These are phyloP conservation scores for Tuctoria greenei DNA, from an alignment of 176 grass and related monocot genomes.

Conservation along the genomic window DNA sequence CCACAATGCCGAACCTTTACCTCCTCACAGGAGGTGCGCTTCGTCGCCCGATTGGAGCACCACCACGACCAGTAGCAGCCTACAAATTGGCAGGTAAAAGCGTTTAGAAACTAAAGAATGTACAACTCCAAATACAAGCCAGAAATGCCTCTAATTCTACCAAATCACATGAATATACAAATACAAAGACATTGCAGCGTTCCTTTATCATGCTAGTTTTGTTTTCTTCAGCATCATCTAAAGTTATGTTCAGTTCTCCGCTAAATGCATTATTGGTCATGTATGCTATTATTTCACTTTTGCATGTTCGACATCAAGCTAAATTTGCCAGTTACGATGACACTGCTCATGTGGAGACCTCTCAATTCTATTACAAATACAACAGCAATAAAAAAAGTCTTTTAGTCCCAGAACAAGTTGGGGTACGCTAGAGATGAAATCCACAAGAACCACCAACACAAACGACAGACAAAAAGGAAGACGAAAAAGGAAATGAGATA, in stretches of 20 bases:
- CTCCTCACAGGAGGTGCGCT: slow-evolving; percentile 21
- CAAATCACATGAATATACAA: background rate
- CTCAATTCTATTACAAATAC: too few relatives aligned
- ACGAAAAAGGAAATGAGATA: too few relatives aligned
- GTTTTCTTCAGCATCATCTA: background rate
- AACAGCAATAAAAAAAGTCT: too few relatives aligned
- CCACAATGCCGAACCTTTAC: slow-evolving; percentile 12
- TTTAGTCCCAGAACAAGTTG: too few relatives aligned
- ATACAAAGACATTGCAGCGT: background rate
- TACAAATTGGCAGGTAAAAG: slow-evolving; percentile 22
- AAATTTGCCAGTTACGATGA: background rate
- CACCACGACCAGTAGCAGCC: slow-evolving; percentile 43
- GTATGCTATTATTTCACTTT: background rate
- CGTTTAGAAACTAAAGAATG: slow-evolving; percentile 9
- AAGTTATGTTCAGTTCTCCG: background rate
- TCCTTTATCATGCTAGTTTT: background rate
- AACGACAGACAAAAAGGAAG: too few relatives aligned
- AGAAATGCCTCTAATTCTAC: background rate
- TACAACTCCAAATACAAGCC: background rate
- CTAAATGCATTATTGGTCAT: background rate
- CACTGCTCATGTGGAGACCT: background rate
- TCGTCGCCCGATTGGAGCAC: slow-evolving; percentile 36
- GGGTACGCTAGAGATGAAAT: too few relatives aligned
- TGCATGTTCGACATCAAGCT: background rate
- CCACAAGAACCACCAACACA: too few relatives aligned